Evolutionary conservation across 176 grass and related monocot species (phyloP), one percentile per base, ranked within the genome.

Genomic region (Zizania latifolia): DNA sequence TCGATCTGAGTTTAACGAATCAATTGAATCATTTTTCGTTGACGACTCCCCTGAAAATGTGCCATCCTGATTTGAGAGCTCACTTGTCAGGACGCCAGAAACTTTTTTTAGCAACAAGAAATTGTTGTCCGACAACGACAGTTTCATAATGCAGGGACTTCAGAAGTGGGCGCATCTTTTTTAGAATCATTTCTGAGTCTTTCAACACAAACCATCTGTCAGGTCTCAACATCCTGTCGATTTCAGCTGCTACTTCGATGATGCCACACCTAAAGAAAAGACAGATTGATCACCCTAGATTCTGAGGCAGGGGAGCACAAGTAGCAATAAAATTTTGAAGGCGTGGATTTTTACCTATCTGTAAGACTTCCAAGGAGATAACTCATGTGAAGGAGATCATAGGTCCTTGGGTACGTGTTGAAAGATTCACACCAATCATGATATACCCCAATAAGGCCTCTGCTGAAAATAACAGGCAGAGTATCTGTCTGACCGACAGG

Each of bases 391-490:
- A 99, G 84, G 51, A 94, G 68, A 90, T 99, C 95, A 62, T 99
- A 99, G 19, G 89, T 99, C 21, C 92, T 80, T 65, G 95, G 95
- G 57, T 99, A 99, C n/a, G 91, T 99, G 78, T 88, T 90, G 81
- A 99, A 94, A 60, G 95, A 82, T 35, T 94, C 92, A 62, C 91
- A 99, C 92, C 92, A 94, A 26, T 99, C 89, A 74, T 99, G 95
- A 68, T 99, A 92, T 58, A 76, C 79, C 35, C 92, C 95, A 86
- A 94, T 86, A 74, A 99, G 81, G 54, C 92, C 95, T 99, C 95
- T 82, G 58, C 78, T 79, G 58, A 86, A 99, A 79, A 94, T 79
- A 63, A 86, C 56, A 0, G 88, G 74, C 81, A 92, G 76, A 12
- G 92, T 94, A 84, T 99, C 84, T 39, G 80, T 50, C 46, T 66